Evolutionary conservation across 495 filamentous ascomycete species (phyloP).

Genomic region (Terfezia claveryi): DNA sequence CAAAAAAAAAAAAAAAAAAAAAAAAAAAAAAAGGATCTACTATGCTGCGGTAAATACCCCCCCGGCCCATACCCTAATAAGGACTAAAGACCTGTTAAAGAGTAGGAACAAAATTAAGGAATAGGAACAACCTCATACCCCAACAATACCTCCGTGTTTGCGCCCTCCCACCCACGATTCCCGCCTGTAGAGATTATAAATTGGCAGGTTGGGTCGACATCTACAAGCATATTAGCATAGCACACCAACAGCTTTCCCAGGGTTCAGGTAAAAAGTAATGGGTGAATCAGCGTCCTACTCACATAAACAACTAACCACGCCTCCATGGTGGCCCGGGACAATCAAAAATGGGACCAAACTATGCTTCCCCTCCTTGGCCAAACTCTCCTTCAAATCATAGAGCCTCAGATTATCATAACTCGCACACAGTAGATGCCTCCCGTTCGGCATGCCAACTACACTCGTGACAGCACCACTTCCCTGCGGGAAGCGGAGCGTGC

Average conservation of each 20-base stretch:
- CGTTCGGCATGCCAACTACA: conserved; percentile 77
- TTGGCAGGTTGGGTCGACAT: conserved; percentile 66
- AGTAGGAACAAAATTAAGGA: not conserved
- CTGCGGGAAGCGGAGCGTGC: conserved; percentile 74
- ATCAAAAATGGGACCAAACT: conserved; percentile 82
- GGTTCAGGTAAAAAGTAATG: no score
- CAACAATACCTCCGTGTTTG: conserved; percentile 67
- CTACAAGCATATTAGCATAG: conserved; percentile 26
- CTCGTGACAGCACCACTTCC: conserved; percentile 78
- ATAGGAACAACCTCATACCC: conserved; percentile 69
- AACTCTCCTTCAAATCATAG: conserved; percentile 62
- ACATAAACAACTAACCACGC: conserved; percentile 54
- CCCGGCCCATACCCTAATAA: no score
- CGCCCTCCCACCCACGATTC: conserved; percentile 91
- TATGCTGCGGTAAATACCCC: no score
- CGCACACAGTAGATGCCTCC: conserved; percentile 78
- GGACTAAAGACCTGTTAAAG: not conserved
- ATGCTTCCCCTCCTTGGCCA: conserved; percentile 31
- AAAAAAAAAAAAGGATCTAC: no score
- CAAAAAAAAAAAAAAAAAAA: no score
- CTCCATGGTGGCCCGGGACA: conserved; percentile 69
- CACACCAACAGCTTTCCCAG: no score
- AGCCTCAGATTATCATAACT: conserved; percentile 85
- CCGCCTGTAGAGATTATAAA: conserved; percentile 83
- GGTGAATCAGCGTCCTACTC: not conserved